Percentiles rank a stretch among this genome's conserved stretches.
Evolutionary conservation across 345 rosid genomes (phyloP).

Genomic region (Eucalyptus brandiana): DNA sequence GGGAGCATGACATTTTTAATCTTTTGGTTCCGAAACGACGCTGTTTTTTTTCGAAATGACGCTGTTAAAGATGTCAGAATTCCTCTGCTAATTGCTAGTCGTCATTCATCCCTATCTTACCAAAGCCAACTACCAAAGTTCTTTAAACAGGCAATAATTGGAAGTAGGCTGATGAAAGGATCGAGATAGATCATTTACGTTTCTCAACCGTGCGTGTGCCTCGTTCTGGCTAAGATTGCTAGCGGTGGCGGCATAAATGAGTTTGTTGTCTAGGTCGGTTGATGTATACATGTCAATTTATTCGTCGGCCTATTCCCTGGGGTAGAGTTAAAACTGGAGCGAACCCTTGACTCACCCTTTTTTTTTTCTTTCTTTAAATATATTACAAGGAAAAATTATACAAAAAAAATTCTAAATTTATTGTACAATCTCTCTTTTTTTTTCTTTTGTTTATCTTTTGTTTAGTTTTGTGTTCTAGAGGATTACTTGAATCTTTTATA

Average conservation of each 20-base stretch:
- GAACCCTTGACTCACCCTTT: background rate
- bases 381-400: background rate
- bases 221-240: background rate
- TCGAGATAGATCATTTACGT: background rate
- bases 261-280: background rate
- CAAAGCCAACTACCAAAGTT: background rate
- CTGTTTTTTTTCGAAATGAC: no score
- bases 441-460: background rate
- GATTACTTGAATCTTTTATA: background rate
- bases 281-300: background rate
- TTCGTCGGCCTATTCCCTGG: no score
- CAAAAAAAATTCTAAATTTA: background rate
- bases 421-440: background rate
- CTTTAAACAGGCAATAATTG: background rate
- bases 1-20: background rate
- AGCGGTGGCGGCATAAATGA: background rate
- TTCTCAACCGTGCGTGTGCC: background rate
- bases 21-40: background rate
- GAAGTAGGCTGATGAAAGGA: background rate
- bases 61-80: no score
- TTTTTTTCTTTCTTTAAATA: background rate
- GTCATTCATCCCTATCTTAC: background rate
- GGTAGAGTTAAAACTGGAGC: background rate
- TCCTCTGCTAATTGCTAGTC: background rate
- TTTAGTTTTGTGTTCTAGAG: background rate